These are phyloP conservation scores for Suhomyces sp. DNA, from an alignment of 805 yeast genomes.

Conservation along the genomic window DNA sequence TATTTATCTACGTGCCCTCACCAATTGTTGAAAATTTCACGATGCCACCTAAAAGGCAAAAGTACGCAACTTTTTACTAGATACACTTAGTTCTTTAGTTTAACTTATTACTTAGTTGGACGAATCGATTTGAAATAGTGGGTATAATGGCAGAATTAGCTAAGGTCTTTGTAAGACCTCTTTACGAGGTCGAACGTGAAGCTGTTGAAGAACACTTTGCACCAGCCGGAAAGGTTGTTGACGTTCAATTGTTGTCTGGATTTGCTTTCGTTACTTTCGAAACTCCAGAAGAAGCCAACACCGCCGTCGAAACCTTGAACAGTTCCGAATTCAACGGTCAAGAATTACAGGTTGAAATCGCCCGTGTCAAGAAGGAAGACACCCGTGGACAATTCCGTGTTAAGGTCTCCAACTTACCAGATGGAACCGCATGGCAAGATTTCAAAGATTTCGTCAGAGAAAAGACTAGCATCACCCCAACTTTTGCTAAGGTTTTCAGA, in stretches of 20 bases:
- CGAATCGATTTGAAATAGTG: too few species aligned
- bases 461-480: slow-evolving; percentile 61
- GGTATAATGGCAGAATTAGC: slow-evolving; percentile 14
- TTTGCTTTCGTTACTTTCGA: slow-evolving; percentile 88
- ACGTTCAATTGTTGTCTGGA: slow-evolving; percentile 73
- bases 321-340: slow-evolving; percentile 51
- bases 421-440: slow-evolving; percentile 82
- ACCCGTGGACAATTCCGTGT: slow-evolving; percentile 75
- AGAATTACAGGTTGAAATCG: slow-evolving; percentile 51
- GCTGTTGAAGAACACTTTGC: slow-evolving; percentile 70
- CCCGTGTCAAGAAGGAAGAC: slow-evolving; percentile 54
- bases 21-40: slow-evolving; percentile 8
- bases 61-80: too few species aligned
- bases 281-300: slow-evolving; percentile 52
- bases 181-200: slow-evolving; percentile 49
- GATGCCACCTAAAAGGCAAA: slow-evolving; percentile 4
- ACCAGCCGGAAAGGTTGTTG: slow-evolving; percentile 64
- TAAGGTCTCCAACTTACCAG: slow-evolving; percentile 67
- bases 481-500: slow-evolving; percentile 55
- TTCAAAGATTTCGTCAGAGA: slow-evolving; percentile 87
- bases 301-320: slow-evolving; percentile 48
- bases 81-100: too few species aligned
- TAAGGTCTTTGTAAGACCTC: slow-evolving; percentile 59
- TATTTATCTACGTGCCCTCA: slow-evolving; percentile 4
- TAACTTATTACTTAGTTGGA: too few species aligned